Base-by-base conservation (phyloP, 2,329 filamentous ascomycete species). In the Fusarium virguliforme region DNA sequence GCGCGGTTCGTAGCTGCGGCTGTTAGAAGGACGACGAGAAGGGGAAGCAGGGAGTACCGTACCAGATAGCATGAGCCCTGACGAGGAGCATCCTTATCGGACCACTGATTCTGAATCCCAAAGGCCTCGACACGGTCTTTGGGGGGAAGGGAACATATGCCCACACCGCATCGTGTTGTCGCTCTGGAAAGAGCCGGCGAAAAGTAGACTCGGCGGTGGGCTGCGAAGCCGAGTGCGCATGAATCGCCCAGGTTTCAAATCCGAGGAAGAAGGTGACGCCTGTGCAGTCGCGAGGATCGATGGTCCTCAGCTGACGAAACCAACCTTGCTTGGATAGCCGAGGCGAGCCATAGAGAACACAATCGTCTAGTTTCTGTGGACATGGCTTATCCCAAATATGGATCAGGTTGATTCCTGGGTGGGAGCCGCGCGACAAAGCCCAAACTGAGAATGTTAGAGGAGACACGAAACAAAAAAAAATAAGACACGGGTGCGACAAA, bases 241-340 rank as follows among this genome's bases (percentile, higher is more conserved):
- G 60, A 58, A 58, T 63, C 26, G 40, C 51, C 26, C 28, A 50
- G 24, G 15, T 40, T 18, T 50, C 41, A n/a, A 15, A 35, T 2
- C 40, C 51, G 10, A 58, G 48, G 26, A 63, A 58, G 32, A 63
- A 63, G 1, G 60, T 63, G n/a, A 63, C 13, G 10, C 60, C 60
- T 18, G 53, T 63, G 32, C 60, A 58, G n/a, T 58, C 51, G 24
- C 53, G 60, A n/a, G 60, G 60, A 7, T 63, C 41, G 8, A 63
- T 50, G 5, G 51, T 63, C 24, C n/a, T 41, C 5, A 63, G 13
- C 41, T 63, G 60, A 18, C 26, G 43, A 30, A 48, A 48, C 43
- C 43, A 48, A 18, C 15, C 28, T 3, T 48, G 26, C 8, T 48
- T 28, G 28, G 43, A 30, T 30, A 48, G 8, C n/a, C 7, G 26